These are phyloP conservation scores for Stipa capillata DNA, from an alignment of 176 grass and related monocot species.

Conservation along the genomic window DNA sequence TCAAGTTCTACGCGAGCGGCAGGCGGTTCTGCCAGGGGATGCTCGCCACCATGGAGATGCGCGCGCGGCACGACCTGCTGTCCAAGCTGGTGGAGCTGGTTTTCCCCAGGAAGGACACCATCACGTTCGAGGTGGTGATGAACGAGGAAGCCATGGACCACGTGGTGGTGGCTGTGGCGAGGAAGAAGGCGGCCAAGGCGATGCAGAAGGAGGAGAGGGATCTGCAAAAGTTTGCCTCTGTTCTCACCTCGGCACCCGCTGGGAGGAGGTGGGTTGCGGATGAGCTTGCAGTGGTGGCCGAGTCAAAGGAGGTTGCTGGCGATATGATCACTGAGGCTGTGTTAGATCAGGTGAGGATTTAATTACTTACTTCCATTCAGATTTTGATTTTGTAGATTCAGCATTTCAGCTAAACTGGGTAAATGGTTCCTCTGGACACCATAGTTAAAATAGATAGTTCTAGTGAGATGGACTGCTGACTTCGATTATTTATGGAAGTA, in stretches of 20 bases:
- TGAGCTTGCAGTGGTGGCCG: slow-evolving; percentile 65
- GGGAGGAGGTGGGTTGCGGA: slow-evolving; percentile 85
- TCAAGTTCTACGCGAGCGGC: slow-evolving; percentile 97
- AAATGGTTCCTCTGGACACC: neutral
- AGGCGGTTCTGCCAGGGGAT: slow-evolving; percentile 88
- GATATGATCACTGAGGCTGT: slow-evolving; percentile 85
- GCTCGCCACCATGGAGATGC: slow-evolving; percentile 96
- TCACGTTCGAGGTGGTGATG: slow-evolving; percentile 91
- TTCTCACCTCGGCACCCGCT: slow-evolving; percentile 25
- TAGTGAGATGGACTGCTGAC: neutral
- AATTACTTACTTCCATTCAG: neutral
- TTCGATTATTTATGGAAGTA: neutral
- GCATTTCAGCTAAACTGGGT: neutral
- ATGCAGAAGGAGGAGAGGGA: slow-evolving; percentile 95
- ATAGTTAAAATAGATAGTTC: too few relatives aligned
- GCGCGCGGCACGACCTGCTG: slow-evolving; percentile 72
- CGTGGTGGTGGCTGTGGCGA: slow-evolving; percentile 62
- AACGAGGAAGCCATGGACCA: slow-evolving; percentile 96
- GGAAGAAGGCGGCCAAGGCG: slow-evolving; percentile 70
- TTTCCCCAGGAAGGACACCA: slow-evolving; percentile 62
- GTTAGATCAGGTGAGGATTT: slow-evolving; percentile 71
- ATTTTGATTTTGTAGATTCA: neutral
- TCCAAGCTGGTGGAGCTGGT: slow-evolving; percentile 60
- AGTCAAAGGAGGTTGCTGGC: slow-evolving; percentile 88
- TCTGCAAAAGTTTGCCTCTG: slow-evolving; percentile 59